phyloP scores from a whole-genome alignment of 495 filamentous ascomycete genomes.

The Aspergillus baeticus region DNA sequence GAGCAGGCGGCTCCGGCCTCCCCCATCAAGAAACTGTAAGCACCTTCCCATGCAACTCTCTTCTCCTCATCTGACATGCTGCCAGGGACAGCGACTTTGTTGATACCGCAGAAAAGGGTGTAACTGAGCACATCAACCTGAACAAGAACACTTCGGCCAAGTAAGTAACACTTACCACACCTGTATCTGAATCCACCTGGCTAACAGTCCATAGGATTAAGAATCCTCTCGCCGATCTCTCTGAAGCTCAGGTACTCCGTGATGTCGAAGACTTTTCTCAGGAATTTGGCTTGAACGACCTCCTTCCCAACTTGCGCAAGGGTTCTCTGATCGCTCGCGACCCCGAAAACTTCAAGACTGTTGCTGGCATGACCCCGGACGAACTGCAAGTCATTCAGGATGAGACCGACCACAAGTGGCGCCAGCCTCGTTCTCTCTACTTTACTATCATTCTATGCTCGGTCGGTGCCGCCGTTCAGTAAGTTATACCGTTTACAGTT shows the following conservation, averaged over 20 bases:
- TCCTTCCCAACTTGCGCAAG: conserved; percentile 49
- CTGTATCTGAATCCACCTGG: not conserved
- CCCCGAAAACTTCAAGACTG: conserved; percentile 51
- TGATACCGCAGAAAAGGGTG: conserved; percentile 30
- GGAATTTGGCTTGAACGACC: conserved; percentile 44
- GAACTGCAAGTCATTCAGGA: conserved; percentile 54
- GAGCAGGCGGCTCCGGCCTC: not conserved
- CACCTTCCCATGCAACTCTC: not conserved
- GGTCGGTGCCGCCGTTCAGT: conserved; percentile 68
- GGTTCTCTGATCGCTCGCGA: conserved; percentile 66
- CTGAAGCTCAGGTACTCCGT: conserved; percentile 46
- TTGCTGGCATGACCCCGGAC: conserved; percentile 54
- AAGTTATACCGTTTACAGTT: conserved; percentile 17
- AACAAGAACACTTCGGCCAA: conserved; percentile 51
- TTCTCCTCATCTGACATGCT: not conserved
- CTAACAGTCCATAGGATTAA: conserved; percentile 48
- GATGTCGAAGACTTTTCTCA: conserved; percentile 57
- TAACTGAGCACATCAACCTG: conserved; percentile 43
- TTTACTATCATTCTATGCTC: conserved; percentile 69
- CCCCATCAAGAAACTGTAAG: conserved; percentile 9
- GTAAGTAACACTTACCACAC: conserved; percentile 26
- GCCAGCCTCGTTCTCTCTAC: conserved; percentile 62
- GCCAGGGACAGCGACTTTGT: conserved; percentile 22
- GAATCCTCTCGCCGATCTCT: conserved; percentile 60
- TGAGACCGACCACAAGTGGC: conserved; percentile 64